Evolutionary conservation across 2,329 filamentous ascomycete genomes (phyloP), one percentile per base, ranked within the genome.

Genomic region (Ophiostoma novo-ulmi): DNA sequence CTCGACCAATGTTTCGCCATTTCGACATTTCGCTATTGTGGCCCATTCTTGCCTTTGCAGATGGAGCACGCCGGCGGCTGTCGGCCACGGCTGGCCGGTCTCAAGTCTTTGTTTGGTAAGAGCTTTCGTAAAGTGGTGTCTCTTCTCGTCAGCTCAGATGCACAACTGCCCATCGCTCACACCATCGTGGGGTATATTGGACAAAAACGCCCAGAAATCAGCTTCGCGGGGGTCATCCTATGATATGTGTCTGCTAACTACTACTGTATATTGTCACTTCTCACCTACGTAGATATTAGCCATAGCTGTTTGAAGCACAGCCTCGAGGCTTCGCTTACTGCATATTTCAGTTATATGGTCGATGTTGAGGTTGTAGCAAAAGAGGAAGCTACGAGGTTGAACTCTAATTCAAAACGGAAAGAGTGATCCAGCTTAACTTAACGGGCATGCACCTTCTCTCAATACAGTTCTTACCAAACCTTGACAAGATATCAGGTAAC

Each of bases 1-100:
- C 58, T 26, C 38, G 26, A 52, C 44, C n/a, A 35, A 26, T 39
- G 44, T 71, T 67, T 71, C 63, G 67, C 67, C 70, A 71, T 71
- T 67, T 61, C n/a, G 35, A 10, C 58, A 69, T 64, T 38, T 64
- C 61, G 36, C 63, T 36, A 31, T 22, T 8, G 14, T 38, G 67
- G 14, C 36, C 44, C 31, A 7, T 22, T 44, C 44, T 69, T 39
- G 31, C 52, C 38, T 61, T 64, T 41, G 38, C 68, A 26, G 31
- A 22, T 67, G 69, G n/a, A n/a, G 20, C 48, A n/a, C 31, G 39
- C 44, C 52, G 36, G 20, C 69, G 41, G 48, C n/a, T 70, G 52
- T 67, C 65, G 63, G 63, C 11, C 58, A 63, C 58, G 26, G 26
- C 26, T 63, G 63, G 36, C 20, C 61, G 35, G 26, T 36, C 26